These are phyloP conservation scores for Microthyrium microscopicum DNA, from an alignment of 2,329 filamentous ascomycete genomes.

Conservation along the genomic window DNA sequence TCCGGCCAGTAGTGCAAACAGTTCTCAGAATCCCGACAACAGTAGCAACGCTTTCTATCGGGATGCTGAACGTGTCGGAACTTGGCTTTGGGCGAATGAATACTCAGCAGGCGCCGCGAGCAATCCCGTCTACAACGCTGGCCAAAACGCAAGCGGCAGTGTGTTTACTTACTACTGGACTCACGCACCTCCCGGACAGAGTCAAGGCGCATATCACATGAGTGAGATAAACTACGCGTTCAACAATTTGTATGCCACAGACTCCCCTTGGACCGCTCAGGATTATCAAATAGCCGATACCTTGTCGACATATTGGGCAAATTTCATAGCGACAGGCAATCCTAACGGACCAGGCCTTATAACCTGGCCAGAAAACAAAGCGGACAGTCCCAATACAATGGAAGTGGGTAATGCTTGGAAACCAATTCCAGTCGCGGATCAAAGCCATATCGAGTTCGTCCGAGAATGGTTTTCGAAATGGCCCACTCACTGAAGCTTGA, in stretches of 20 bases:
- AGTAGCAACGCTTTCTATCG: not conserved
- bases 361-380: too few species aligned
- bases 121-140: constrained; percentile 17
- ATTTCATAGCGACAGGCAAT: not conserved
- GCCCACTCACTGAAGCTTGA: too few species aligned
- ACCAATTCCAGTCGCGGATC: too few species aligned
- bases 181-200: constrained; percentile 21
- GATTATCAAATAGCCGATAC: constrained; percentile 13
- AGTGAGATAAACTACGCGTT: constrained; percentile 24
- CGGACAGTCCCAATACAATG: too few species aligned
- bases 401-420: too few species aligned
- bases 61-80: not conserved
- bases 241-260: constrained; percentile 20
- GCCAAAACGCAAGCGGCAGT: too few species aligned
- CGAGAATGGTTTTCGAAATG: too few species aligned
- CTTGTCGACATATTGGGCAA: not conserved
- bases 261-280: constrained; percentile 16
- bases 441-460: too few species aligned
- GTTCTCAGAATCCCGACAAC: not conserved
- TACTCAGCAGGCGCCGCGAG: constrained; percentile 7
- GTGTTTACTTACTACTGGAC: constrained; percentile 23
- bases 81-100: not conserved
- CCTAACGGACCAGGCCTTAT: too few species aligned
- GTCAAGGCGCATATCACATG: constrained; percentile 20
- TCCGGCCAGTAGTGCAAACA: not conserved